Conservation (phyloP, 225 moss, liverwort and hornwort genomes). For the Antitrichia curtipendula region DNA sequence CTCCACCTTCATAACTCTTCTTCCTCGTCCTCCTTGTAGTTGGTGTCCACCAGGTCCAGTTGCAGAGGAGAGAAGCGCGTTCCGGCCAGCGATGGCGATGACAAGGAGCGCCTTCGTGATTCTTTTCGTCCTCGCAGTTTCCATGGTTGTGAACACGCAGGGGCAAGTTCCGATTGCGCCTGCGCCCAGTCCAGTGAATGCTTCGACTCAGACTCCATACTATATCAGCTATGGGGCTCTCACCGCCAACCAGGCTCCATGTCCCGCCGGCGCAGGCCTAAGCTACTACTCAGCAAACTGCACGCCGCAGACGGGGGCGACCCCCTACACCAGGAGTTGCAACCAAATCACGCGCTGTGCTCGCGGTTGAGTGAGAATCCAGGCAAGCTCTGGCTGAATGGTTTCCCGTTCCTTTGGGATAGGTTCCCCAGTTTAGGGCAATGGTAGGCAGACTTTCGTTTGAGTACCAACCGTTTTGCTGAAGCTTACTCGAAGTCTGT, state of each 20-base stretch:
- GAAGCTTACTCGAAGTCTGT: neutral
- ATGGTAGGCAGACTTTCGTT: neutral
- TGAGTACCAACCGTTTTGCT: neutral
- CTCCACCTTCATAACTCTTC: neutral
- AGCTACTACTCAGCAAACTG: slow-evolving; percentile 27
- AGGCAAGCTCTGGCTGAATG: neutral
- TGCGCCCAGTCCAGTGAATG: neutral
- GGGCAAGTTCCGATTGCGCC: neutral
- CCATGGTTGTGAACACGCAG: neutral
- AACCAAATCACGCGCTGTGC: slow-evolving; percentile 15
- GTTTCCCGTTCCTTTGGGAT: neutral
- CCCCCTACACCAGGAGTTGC: slow-evolving; percentile 18
- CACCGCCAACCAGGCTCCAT: slow-evolving; percentile 9
- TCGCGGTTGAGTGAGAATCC: slow-evolving; percentile 7
- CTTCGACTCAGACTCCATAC: neutral
- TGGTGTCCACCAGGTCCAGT: neutral
- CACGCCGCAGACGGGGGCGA: neutral
- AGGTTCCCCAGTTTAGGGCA: neutral
- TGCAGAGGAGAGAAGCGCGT: neutral
- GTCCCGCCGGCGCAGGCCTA: slow-evolving; percentile 1
- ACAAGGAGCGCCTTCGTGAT: neutral
- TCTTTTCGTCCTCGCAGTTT: neutral
- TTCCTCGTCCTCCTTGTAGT: neutral
- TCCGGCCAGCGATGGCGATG: neutral
- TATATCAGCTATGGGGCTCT: slow-evolving; percentile 29